Percentiles rank a stretch among this genome's conserved stretches.
Conservation (phyloP, 1,284 basidiomycete genomes). For the Puccinia coronata region DNA sequence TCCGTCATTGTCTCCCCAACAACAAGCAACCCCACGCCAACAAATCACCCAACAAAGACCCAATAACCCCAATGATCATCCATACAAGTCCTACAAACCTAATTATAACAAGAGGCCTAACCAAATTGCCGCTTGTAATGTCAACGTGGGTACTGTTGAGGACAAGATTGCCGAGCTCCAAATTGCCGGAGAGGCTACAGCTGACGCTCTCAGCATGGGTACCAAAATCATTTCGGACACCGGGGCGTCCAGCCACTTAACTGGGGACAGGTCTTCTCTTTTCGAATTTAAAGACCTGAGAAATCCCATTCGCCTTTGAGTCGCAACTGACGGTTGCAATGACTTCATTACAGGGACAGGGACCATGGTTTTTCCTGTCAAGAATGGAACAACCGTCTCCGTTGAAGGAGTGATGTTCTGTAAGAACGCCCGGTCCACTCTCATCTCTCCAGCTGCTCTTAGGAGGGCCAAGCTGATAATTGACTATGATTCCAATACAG, state of each 20-base stretch:
- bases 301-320: background rate
- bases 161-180: too few relatives aligned
- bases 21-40: too few relatives aligned
- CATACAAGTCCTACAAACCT: too few relatives aligned
- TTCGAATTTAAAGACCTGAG: background rate
- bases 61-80: too few relatives aligned
- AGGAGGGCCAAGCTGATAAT: background rate
- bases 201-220: background rate
- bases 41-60: too few relatives aligned
- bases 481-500: background rate
- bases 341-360: too few relatives aligned
- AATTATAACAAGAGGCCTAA: background rate
- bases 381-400: background rate
- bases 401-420: background rate
- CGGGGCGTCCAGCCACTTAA: too few relatives aligned
- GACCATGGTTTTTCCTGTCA: slow-evolving; percentile 12
- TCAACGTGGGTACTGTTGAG: background rate
- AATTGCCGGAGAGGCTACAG: background rate
- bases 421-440: too few relatives aligned
- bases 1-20: too few relatives aligned
- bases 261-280: background rate
- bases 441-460: background rate
- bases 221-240: too few relatives aligned
- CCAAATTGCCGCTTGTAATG: background rate
- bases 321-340: background rate